A percentile compares a stretch with the other conserved stretches of the same genome.
Conservation (phyloP, 306 rosid genomes). For the Glycine soja region DNA sequence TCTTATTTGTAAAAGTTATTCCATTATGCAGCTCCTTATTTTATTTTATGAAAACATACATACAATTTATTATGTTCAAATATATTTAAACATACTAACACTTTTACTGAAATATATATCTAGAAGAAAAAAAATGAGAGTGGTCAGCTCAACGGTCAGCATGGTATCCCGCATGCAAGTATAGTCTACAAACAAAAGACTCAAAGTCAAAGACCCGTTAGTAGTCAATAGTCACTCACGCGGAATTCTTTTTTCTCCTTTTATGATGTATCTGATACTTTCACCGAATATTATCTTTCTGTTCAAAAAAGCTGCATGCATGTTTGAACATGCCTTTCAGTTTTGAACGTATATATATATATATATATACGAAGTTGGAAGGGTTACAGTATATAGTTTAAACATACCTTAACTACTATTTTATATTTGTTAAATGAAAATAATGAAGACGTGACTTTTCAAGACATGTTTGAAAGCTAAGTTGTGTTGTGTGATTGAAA, state of each 20-base stretch:
- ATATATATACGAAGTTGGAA: too few species aligned
- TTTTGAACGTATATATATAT: too few species aligned
- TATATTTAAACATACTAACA: too few species aligned
- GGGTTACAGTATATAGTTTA: too few species aligned
- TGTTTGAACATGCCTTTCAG: not conserved
- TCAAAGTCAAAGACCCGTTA: not conserved
- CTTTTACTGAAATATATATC: not conserved
- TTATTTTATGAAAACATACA: too few species aligned
- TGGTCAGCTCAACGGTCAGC: not conserved
- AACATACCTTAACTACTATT: too few species aligned
- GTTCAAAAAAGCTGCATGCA: not conserved
- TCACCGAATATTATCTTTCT: not conserved
- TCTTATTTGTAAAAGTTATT: too few species aligned
- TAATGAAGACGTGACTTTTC: conserved; percentile 2
- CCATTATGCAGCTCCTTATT: too few species aligned
- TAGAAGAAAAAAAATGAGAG: not conserved
- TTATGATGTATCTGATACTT: not conserved
- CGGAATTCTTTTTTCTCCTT: not conserved
- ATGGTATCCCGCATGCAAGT: conserved; percentile 9
- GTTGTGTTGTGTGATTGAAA: not conserved
- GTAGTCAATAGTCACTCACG: not conserved
- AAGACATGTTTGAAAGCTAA: not conserved
- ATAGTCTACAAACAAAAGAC: not conserved
- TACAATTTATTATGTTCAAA: too few species aligned
- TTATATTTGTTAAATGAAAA: not conserved